A percentile compares a stretch with the other conserved stretches of the same genome.
Conservation (phyloP, 2,329 filamentous ascomycete genomes). For the Fusarium avenaceum region DNA sequence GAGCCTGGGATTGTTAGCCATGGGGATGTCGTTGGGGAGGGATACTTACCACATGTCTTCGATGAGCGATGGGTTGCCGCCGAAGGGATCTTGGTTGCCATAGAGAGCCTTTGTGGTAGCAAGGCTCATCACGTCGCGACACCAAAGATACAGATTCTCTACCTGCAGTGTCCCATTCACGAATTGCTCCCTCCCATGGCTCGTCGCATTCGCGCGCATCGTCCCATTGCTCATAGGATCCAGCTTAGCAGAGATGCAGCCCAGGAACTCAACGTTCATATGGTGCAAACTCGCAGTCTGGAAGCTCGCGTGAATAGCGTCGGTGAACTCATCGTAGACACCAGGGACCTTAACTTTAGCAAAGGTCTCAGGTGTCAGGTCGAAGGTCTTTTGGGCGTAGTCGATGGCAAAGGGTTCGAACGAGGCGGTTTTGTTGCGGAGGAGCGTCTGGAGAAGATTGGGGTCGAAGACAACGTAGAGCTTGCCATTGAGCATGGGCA, state of each 20-base stretch:
- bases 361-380: slow-evolving; percentile 51
- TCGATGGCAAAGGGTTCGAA: slow-evolving; percentile 59
- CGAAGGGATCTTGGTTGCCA: slow-evolving; percentile 60
- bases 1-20: slow-evolving; percentile 30
- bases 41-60: slow-evolving; percentile 38
- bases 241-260: slow-evolving; percentile 29
- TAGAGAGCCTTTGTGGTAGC: slow-evolving; percentile 58
- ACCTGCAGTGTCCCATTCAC: slow-evolving; percentile 46
- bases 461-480: slow-evolving; percentile 62
- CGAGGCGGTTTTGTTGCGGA: slow-evolving; percentile 57
- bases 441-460: slow-evolving; percentile 54
- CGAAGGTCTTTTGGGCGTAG: slow-evolving; percentile 56
- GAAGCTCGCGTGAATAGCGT: slow-evolving; percentile 52
- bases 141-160: slow-evolving; percentile 57
- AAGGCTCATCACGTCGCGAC: slow-evolving; percentile 55
- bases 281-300: slow-evolving; percentile 53
- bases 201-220: not conserved
- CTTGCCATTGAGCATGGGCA: slow-evolving; percentile 60
- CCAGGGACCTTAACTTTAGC: slow-evolving; percentile 36
- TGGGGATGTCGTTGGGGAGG: rapidly evolving
- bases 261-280: slow-evolving; percentile 43
- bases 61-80: slow-evolving; percentile 37
- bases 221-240: slow-evolving; percentile 25
- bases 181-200: slow-evolving; percentile 28
- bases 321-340: slow-evolving; percentile 49